phyloP scores from a whole-genome alignment of 805 yeast genomes.

The Yarrowia porcina region DNA sequence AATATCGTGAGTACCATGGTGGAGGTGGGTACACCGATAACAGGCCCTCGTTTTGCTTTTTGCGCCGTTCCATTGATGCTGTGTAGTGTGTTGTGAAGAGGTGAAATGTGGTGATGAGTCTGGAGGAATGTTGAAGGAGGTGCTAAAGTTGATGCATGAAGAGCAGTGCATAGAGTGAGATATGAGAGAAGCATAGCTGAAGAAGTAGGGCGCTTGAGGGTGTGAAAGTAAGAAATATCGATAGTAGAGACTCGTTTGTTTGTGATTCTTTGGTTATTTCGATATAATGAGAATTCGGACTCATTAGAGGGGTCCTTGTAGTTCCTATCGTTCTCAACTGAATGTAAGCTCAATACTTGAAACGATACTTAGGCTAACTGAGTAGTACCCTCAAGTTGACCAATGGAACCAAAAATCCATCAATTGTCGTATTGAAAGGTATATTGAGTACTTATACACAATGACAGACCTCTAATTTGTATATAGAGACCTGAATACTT shows the following conservation, averaged over 20 bases:
- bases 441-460: too few species aligned
- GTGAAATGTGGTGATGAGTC: neutral
- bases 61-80: conserved; percentile 21
- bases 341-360: too few species aligned
- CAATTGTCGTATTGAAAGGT: too few species aligned
- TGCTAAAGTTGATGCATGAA: neutral
- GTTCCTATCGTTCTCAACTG: too few species aligned
- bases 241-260: too few species aligned
- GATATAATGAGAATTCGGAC: neutral
- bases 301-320: neutral
- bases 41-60: conserved; percentile 37
- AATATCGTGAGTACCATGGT: conserved; percentile 73
- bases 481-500: too few species aligned
- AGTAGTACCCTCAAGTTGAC: too few species aligned
- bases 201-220: neutral
- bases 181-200: neutral
- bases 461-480: too few species aligned
- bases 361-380: too few species aligned
- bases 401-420: too few species aligned
- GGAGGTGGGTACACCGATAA: conserved; percentile 93
- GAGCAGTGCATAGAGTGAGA: neutral
- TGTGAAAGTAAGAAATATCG: too few species aligned
- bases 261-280: too few species aligned
- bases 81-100: neutral
- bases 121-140: neutral